These are phyloP conservation scores for Seiridium unicorne DNA, from an alignment of 2,329 filamentous ascomycete species.

Conservation along the genomic window DNA sequence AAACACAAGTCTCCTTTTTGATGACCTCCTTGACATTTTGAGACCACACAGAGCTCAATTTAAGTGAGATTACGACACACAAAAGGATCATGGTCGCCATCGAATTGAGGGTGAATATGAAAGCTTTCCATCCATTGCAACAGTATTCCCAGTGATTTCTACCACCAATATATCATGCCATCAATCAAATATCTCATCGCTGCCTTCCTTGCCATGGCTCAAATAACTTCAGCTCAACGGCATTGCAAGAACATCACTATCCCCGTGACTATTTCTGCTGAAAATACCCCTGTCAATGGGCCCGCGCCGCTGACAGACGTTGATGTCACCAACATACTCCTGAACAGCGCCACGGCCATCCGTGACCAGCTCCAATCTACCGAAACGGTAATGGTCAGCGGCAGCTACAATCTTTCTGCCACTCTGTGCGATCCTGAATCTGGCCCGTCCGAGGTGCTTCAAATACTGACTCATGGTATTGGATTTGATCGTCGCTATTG, in stretches of 20 bases:
- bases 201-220: not conserved
- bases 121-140: no score
- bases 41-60: no score
- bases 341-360: constrained; percentile 20
- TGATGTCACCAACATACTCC: constrained; percentile 55
- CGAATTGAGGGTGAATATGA: no score
- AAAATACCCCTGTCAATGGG: constrained; percentile 52
- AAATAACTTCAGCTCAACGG: constrained; percentile 21
- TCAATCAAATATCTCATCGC: not conserved
- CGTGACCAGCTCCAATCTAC: not conserved
- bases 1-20: no score
- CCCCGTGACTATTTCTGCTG: constrained; percentile 51
- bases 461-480: constrained; percentile 53
- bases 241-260: constrained; percentile 51
- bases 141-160: no score
- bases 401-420: constrained; percentile 55
- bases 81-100: no score
- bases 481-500: constrained; percentile 59
- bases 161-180: not conserved
- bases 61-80: no score
- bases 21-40: no score
- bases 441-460: constrained; percentile 37
- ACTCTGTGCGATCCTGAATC: constrained; percentile 59
- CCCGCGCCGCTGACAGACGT: constrained; percentile 48
- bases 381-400: constrained; percentile 39